Percentiles rank a stretch among this genome's conserved stretches.
Conservation (phyloP, 495 filamentous ascomycete species). For the Lophium mytilinum region DNA sequence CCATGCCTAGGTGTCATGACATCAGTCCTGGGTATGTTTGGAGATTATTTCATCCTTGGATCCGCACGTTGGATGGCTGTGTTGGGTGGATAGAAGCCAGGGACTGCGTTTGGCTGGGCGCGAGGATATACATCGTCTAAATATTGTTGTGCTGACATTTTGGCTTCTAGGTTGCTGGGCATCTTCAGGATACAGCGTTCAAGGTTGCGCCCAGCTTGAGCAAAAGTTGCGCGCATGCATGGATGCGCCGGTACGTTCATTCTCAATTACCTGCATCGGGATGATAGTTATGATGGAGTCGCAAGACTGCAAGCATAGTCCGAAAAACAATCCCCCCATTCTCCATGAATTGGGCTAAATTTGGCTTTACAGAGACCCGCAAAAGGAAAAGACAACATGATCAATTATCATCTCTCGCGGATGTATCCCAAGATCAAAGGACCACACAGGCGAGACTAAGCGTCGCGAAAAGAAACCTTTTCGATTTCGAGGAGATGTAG, state of each 20-base stretch:
- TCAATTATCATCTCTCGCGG: conserved; percentile 89
- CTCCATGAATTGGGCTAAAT: not conserved
- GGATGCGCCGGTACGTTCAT: conserved; percentile 63
- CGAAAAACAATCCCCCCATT: not conserved
- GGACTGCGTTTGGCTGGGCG: not conserved
- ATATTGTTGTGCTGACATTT: not conserved
- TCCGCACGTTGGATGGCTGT: not conserved
- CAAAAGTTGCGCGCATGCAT: conserved; percentile 81
- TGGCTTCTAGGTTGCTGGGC: conserved; percentile 78
- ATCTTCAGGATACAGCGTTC: conserved; percentile 63
- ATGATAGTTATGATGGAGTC: not conserved
- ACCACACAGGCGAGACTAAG: conserved; percentile 60
- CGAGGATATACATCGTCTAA: not conserved
- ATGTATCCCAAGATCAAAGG: conserved; percentile 73
- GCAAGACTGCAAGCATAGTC: not conserved
- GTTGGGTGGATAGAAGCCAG: not conserved
- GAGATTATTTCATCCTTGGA: not conserved
- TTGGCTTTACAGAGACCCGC: conserved; percentile 47
- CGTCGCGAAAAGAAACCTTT: not conserved
- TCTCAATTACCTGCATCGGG: not conserved
- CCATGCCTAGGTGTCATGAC: conserved; percentile 81
- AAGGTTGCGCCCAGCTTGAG: conserved; percentile 75
- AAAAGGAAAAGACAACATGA: conserved; percentile 65
- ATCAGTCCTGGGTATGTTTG: conserved; percentile 71
- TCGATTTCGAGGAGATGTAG: not conserved